A percentile compares a stretch with the other conserved stretches of the same genome.
These are phyloP conservation scores for Suzukiozyma palmioleophila DNA, from an alignment of 1,139 yeast genomes.

Conservation along the genomic window DNA sequence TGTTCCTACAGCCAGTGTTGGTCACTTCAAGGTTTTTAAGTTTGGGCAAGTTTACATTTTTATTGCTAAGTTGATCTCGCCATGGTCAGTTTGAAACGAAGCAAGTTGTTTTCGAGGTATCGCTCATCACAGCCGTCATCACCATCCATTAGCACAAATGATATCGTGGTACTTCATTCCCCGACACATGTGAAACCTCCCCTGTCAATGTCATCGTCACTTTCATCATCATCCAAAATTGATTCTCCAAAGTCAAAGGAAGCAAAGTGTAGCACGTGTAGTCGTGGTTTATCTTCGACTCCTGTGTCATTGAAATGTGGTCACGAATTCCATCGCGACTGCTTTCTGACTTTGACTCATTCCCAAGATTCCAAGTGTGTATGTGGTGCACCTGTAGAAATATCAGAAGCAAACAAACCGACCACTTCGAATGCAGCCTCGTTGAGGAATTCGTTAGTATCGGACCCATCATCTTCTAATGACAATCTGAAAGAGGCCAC, in stretches of 20 bases:
- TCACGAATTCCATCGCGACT: not conserved
- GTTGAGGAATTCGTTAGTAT: too few relatives aligned
- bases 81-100: slow-evolving; percentile 1
- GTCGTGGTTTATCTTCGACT: not conserved
- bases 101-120: slow-evolving; percentile 1
- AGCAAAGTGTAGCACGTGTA: not conserved
- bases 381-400: not conserved
- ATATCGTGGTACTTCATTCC: slow-evolving; percentile 1
- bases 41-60: too few relatives aligned
- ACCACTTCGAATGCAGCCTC: too few relatives aligned
- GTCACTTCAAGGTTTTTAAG: too few relatives aligned
- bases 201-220: not conserved
- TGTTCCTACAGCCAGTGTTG: too few relatives aligned
- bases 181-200: not conserved
- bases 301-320: not conserved
- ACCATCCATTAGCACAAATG: not conserved
- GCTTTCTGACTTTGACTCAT: not conserved
- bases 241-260: slow-evolving; percentile 1
- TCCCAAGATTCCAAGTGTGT: not conserved
- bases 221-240: not conserved
- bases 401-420: too few relatives aligned
- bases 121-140: not conserved
- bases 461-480: too few relatives aligned
- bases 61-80: too few relatives aligned
- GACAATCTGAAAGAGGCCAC: too few relatives aligned